Conservation (phyloP, 768 basidiomycete species). For the Crepidotus variabilis region DNA sequence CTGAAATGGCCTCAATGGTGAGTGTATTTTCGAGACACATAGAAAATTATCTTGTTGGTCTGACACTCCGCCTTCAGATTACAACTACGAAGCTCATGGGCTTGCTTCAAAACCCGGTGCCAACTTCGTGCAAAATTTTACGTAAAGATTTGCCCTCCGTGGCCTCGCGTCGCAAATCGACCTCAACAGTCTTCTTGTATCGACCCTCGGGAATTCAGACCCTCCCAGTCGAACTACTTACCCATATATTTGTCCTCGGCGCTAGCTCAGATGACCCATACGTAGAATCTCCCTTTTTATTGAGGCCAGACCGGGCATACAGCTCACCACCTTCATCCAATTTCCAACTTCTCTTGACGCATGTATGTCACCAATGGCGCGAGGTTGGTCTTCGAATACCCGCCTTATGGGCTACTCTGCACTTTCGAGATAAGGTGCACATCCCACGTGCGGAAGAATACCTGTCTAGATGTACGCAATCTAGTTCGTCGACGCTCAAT, state of each 20-base stretch:
- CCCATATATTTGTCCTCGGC: constrained; percentile 55
- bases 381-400: constrained; percentile 47
- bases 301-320: constrained; percentile 43
- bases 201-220: constrained; percentile 37
- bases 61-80: constrained; percentile 12
- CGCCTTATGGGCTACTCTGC: constrained; percentile 52
- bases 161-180: not conserved
- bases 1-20: too few species aligned
- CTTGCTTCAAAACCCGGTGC: constrained; percentile 11
- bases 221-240: constrained; percentile 58
- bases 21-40: not conserved
- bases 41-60: constrained; percentile 7
- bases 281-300: constrained; percentile 42
- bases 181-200: constrained; percentile 50
- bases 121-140: constrained; percentile 12
- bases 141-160: constrained; percentile 10
- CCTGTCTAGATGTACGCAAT: constrained; percentile 31
- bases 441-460: constrained; percentile 44
- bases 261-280: constrained; percentile 41
- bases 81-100: constrained; percentile 12
- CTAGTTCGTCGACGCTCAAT: constrained; percentile 34
- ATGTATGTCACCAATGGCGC: constrained; percentile 58
- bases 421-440: constrained; percentile 49
- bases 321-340: constrained; percentile 36
- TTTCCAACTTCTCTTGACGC: constrained; percentile 54